phyloP scores from a whole-genome alignment of 179 eudicot species.

The Beta corolliflora region DNA sequence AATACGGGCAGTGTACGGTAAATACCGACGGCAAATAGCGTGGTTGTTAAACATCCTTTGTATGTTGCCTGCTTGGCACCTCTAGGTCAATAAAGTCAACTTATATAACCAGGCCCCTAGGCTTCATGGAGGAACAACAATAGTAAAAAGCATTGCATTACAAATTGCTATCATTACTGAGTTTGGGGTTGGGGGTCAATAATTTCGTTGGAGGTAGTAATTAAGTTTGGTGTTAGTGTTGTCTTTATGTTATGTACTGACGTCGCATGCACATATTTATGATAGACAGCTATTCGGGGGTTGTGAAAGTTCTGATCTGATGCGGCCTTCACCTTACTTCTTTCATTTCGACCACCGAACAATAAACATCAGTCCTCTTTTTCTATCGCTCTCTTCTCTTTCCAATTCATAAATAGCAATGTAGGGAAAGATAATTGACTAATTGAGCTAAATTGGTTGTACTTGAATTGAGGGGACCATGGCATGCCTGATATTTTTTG shows the following conservation, averaged over 20 bases:
- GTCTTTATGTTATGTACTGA: conserved; percentile 27
- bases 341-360: not conserved
- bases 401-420: not conserved
- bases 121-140: too few species aligned
- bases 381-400: too few species aligned
- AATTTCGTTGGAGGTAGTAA: not conserved
- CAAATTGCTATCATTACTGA: not conserved
- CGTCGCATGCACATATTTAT: conserved; percentile 34
- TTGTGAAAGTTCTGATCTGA: not conserved
- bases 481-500: not conserved
- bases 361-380: not conserved
- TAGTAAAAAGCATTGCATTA: too few species aligned
- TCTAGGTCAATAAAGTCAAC: too few species aligned
- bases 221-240: conserved; percentile 13
- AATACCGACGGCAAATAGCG: too few species aligned
- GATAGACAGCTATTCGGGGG: conserved; percentile 5
- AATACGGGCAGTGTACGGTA: too few species aligned
- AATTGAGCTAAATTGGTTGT: not conserved
- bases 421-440: too few species aligned
- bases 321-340: not conserved
- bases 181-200: not conserved
- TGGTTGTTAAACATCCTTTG: too few species aligned
- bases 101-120: too few species aligned
- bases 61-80: too few species aligned
- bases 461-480: not conserved